A percentile compares a stretch with the other conserved stretches of the same genome.
These are phyloP conservation scores for Fremontodendron californicum DNA, from an alignment of 345 rosid species.

Conservation along the genomic window DNA sequence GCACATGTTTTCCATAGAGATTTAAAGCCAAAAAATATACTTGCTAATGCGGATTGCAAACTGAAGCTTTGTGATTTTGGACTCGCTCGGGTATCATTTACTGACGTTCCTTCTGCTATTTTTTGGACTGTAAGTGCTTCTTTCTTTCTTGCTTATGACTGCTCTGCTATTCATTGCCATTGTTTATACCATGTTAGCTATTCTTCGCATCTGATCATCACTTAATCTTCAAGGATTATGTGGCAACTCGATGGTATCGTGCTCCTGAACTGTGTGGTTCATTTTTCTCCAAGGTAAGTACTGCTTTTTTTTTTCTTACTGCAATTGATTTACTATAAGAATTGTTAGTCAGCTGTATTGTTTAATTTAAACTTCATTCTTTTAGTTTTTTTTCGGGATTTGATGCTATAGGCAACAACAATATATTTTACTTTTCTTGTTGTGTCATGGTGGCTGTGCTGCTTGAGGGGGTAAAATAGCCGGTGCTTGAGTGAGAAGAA, in stretches of 20 bases:
- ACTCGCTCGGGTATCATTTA: conserved; percentile 94
- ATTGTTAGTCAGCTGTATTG: neutral
- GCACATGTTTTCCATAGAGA: conserved; percentile 97
- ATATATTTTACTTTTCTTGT: neutral
- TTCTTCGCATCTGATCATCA: conserved; percentile 22
- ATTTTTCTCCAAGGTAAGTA: conserved; percentile 77
- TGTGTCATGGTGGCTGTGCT: neutral
- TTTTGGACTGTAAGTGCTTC: conserved; percentile 93
- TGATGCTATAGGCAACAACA: neutral
- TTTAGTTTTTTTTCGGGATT: neutral
- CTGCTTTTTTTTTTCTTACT: neutral
- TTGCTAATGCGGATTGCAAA: conserved; percentile 96
- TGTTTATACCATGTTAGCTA: neutral
- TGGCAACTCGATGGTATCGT: conserved; percentile 99
- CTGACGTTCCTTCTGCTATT: conserved; percentile 87
- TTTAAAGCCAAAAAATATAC: conserved; percentile 91
- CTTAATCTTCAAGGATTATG: conserved; percentile 79
- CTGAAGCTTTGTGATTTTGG: conserved; percentile 98
- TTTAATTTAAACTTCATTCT: neutral
- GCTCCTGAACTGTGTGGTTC: conserved; percentile 99
- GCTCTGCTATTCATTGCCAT: neutral
- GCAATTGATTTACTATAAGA: neutral
- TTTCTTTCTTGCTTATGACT: conserved; percentile 21
- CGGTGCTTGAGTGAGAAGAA: neutral
- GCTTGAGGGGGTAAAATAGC: neutral